These are phyloP conservation scores for Cercospora sp. DNA, from an alignment of 2,329 filamentous ascomycete genomes.

Conservation along the genomic window DNA sequence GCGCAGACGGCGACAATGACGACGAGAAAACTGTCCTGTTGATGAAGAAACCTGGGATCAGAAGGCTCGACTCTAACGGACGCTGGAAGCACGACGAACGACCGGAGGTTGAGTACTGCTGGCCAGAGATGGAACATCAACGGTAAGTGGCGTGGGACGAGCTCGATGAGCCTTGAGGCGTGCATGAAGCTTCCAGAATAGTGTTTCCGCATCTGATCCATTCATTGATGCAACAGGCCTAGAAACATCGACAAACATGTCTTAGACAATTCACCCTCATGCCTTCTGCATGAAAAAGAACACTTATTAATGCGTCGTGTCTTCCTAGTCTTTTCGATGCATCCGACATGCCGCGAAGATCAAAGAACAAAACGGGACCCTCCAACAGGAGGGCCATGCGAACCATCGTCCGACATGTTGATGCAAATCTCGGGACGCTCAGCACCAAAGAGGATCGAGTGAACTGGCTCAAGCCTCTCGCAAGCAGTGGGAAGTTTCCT, in stretches of 20 bases:
- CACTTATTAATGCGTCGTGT: neutral
- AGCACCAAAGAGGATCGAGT: neutral
- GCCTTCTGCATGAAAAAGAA: neutral
- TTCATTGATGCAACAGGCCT: constrained; percentile 3
- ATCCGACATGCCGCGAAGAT: neutral
- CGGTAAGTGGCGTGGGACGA: neutral
- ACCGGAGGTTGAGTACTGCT: neutral
- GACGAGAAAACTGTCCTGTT: neutral
- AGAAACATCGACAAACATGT: neutral
- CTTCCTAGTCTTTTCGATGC: neutral
- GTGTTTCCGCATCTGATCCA: neutral
- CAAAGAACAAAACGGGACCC: neutral
- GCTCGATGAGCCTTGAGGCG: neutral
- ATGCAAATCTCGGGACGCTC: neutral
- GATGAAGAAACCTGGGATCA: neutral
- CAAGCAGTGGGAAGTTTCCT: neutral
- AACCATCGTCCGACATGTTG: neutral
- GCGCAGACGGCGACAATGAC: neutral
- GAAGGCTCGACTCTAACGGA: neutral
- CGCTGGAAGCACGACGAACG: neutral
- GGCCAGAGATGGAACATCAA: neutral
- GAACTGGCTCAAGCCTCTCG: neutral
- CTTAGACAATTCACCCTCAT: neutral
- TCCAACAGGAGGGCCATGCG: constrained; percentile 6
- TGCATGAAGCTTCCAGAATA: neutral